Evolutionary conservation across 2,329 filamentous ascomycete species (phyloP), one percentile per base, ranked within the genome.

Genomic region (Aquanectria penicillioides): DNA sequence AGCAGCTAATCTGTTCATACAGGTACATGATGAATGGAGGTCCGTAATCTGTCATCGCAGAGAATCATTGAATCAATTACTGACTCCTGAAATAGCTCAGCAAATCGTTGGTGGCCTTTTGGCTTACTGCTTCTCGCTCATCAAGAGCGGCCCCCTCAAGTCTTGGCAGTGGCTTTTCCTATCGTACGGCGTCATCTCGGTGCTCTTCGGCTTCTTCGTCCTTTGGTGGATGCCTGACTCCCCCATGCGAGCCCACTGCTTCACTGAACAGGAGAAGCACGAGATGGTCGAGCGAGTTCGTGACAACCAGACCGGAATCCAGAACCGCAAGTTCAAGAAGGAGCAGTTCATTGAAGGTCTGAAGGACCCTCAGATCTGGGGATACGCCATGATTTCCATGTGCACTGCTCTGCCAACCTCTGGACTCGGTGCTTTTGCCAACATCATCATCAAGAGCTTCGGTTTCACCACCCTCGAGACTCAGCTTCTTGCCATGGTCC

Each of bases 21-120:
- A 68, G 78, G 74, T 89, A 90, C 73, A 90, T 90, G 86, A 92
- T 91, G 88, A 92, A 92, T 70, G 89, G 89, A 2, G 82, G 81
- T 1, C n/a, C n/a, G n/a, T n/a, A n/a, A n/a, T n/a, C n/a, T n/a
- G n/a, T n/a, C n/a, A n/a, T n/a, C n/a, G n/a, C n/a, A n/a, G n/a
- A n/a, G n/a, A n/a, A n/a, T n/a, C n/a, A n/a, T n/a, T n/a, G n/a
- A n/a, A n/a, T n/a, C n/a, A n/a, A n/a, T n/a, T n/a, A n/a, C n/a
- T n/a, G n/a, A n/a, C n/a, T n/a, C n/a, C n/a, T n/a, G n/a, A n/a
- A n/a, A n/a, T n/a, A n/a, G n/a, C n/a, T n/a, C 89, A 92, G 69
- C 89, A 91, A 69, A 88, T 92, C 47, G 87, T 91, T 7, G 89
- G 89, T 26, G 89, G 89, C 6, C 81, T 92, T 0, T 78, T 92